Evolutionary conservation across 1,284 basidiomycete species (phyloP).

Genomic region (Ceratobasidium sp.): DNA sequence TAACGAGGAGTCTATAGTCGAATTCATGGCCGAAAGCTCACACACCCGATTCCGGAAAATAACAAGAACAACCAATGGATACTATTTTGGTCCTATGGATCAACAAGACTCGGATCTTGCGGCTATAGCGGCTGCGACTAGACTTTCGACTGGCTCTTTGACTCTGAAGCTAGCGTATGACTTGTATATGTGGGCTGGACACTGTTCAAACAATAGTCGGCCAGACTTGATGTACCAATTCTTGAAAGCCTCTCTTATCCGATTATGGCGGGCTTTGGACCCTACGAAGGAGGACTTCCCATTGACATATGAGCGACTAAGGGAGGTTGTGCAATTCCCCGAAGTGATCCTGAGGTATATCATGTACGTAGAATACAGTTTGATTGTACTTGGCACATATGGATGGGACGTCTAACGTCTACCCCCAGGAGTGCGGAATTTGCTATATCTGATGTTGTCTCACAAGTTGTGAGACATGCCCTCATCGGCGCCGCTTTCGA

Average conservation of each 20-base stretch:
- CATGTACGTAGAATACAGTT: background rate
- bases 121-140: background rate
- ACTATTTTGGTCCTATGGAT: background rate
- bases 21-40: background rate
- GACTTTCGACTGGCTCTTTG: background rate
- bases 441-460: background rate
- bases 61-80: background rate
- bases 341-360: background rate
- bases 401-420: background rate
- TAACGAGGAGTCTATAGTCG: background rate
- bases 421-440: background rate
- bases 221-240: background rate
- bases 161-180: background rate
- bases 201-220: background rate
- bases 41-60: background rate
- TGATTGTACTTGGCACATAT: background rate
- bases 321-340: background rate
- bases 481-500: background rate
- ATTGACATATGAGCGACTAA: background rate
- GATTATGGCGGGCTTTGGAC: background rate
- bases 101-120: background rate
- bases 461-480: background rate
- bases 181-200: background rate
- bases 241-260: background rate
- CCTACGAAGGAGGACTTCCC: background rate